Evolutionary conservation across 805 yeast genomes (phyloP), one percentile per base, ranked within the genome.

Genomic region (Cyberlindnera galapagoensis): DNA sequence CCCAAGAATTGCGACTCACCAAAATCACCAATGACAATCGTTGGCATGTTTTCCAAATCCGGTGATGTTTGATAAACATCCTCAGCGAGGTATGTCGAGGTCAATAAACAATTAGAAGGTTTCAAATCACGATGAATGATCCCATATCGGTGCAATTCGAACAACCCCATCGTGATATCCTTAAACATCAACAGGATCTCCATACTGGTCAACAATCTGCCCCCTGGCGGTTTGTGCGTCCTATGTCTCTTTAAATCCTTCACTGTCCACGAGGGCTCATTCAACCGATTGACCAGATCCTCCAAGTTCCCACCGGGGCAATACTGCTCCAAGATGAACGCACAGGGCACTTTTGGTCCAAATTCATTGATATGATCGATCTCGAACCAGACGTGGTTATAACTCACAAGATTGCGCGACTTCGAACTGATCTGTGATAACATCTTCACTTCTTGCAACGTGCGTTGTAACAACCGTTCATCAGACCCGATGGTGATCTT

Each of bases 381-480:
- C 49, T 87, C 96, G 20, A 87, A 55, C 96, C 96, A 87, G 17
- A 86, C 95, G 56, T 87, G 96, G 49, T 87, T 86, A 51, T 87
- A 87, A 14, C 81, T 72, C 18, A 87, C 84, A 44, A 87, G 65
- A 52, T 86, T 81, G 27, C 71, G 62, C 42, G 63, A 62, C 23
- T 57, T 67, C 68, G 52, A 69, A 31, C 60, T 73, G 34, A 60
- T 42, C 20, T 55, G 66, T 30, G 59, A 80, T 22, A 87, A 57
- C 31, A 88, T 71, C 42, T 80, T 69, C 4, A 87, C 96, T 51
- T 87, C 96, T 36, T 75, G 69, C 30, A 87, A 60, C 5, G 83
- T 87, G 39, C 74, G 75, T 28, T 72, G 69, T 21, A 87, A 65
- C 66, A 82, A 76, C n/a, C 62, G 63, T 34, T 75, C 66, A 44